Percentiles rank a stretch among this genome's conserved stretches.
Conservation (phyloP, 2,329 filamentous ascomycete genomes). For the Fusarium ramigenum region DNA sequence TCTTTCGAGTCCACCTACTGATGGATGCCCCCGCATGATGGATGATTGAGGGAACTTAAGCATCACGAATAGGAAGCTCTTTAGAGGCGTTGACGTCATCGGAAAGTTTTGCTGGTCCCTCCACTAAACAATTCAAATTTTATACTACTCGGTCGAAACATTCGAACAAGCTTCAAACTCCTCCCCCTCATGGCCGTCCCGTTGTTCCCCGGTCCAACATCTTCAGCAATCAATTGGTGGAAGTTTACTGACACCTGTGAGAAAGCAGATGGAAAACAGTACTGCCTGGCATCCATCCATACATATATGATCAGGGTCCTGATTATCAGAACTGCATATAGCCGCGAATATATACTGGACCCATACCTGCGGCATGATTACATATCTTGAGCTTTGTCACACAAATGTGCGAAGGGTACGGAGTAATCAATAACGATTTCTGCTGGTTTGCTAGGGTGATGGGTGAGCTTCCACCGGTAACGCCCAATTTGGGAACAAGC, state of each 20-base stretch:
- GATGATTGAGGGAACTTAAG: not conserved
- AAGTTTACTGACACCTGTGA: conserved; percentile 15
- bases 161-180: not conserved
- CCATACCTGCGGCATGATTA: conserved; percentile 18
- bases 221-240: conserved; percentile 23
- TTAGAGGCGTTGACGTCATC: conserved; percentile 41
- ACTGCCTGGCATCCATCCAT: not conserved
- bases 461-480: conserved; percentile 7
- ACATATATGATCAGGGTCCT: conserved; percentile 27
- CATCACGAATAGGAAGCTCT: conserved; percentile 25
- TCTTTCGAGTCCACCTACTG: conserved; percentile 18
- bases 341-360: conserved; percentile 11
- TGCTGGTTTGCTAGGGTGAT: not conserved
- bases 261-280: not conserved
- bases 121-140: not conserved
- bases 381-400: conserved; percentile 1
- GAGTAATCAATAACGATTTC: not conserved
- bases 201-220: not conserved
- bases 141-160: not conserved
- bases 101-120: not conserved
- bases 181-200: not conserved
- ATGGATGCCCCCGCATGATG: conserved; percentile 24
- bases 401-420: conserved; percentile 1
- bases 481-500: conserved; percentile 24
- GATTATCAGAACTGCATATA: conserved; percentile 13